A percentile compares a stretch with the other conserved stretches of the same genome.
phyloP scores from a whole-genome alignment of 768 basidiomycete species.

The Boletus rufocinnamomeus region DNA sequence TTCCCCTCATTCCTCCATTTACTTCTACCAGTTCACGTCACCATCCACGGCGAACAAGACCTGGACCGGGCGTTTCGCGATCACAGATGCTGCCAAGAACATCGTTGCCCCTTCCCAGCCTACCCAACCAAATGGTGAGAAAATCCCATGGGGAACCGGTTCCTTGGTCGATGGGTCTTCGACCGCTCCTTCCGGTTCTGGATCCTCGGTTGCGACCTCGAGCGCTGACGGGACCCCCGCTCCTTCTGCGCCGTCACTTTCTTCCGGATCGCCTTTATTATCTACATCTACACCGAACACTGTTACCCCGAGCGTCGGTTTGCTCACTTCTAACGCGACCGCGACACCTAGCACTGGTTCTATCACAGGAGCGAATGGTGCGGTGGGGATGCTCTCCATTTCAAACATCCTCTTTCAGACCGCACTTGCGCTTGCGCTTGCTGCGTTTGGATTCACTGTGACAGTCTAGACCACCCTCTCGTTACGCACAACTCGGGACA shows the following conservation, averaged over 20 bases:
- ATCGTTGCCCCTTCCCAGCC: conserved; percentile 51
- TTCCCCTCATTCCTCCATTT: conserved; percentile 61
- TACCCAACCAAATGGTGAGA: conserved; percentile 50
- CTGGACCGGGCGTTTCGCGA: conserved; percentile 81
- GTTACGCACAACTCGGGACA: background rate
- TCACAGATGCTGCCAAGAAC: conserved; percentile 52
- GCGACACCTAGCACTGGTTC: background rate
- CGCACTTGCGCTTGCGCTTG: conserved; percentile 20
- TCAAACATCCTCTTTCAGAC: conserved; percentile 17
- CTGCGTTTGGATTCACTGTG: conserved; percentile 21
- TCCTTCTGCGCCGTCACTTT: conserved; percentile 5
- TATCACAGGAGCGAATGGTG: conserved; percentile 11
- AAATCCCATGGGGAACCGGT: conserved; percentile 70
- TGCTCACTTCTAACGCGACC: background rate
- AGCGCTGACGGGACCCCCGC: background rate
- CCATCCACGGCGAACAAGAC: conserved; percentile 39
- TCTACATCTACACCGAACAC: background rate
- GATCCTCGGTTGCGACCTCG: conserved; percentile 3
- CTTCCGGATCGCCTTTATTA: background rate
- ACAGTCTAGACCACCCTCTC: conserved; percentile 17
- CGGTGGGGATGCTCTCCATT: background rate
- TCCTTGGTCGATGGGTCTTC: conserved; percentile 49
- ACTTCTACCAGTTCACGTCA: conserved; percentile 78
- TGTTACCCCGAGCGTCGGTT: background rate
- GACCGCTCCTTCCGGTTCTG: conserved; percentile 28